A percentile compares a stretch with the other conserved stretches of the same genome.
Evolutionary conservation across 306 rosid genomes (phyloP).

Genomic region (Aeschynomene evenia): DNA sequence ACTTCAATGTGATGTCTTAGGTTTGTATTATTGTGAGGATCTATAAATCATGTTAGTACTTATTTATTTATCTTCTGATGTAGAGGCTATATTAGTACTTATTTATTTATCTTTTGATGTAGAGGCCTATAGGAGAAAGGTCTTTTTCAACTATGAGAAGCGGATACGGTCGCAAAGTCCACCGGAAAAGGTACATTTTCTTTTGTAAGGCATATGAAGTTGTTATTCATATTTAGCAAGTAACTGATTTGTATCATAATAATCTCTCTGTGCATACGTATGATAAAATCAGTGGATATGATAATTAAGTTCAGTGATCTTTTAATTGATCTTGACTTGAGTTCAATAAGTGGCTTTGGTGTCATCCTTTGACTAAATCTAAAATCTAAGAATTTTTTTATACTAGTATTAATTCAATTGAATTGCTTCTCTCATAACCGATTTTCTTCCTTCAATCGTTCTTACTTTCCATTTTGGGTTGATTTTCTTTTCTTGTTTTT

Average conservation of each 20-base stretch:
- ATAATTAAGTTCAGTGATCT: background rate
- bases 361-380: background rate
- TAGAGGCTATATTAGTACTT: conserved; percentile 58
- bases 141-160: conserved; percentile 92
- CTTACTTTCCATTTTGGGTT: background rate
- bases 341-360: background rate
- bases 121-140: conserved; percentile 80
- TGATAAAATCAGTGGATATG: background rate
- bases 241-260: background rate
- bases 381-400: background rate
- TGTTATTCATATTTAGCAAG: background rate
- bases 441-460: background rate
- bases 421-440: background rate
- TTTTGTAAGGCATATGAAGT: background rate
- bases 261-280: background rate
- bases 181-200: conserved; percentile 72
- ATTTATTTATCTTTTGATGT: conserved; percentile 13
- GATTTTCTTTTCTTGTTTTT: background rate
- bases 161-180: conserved; percentile 81
- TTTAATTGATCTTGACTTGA: background rate
- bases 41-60: too few relatives aligned
- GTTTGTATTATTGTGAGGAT: too few relatives aligned
- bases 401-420: background rate
- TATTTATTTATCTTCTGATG: background rate
- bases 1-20: too few relatives aligned